Conservation (phyloP, 768 basidiomycete species). For the Pulveroboletus sp. region DNA sequence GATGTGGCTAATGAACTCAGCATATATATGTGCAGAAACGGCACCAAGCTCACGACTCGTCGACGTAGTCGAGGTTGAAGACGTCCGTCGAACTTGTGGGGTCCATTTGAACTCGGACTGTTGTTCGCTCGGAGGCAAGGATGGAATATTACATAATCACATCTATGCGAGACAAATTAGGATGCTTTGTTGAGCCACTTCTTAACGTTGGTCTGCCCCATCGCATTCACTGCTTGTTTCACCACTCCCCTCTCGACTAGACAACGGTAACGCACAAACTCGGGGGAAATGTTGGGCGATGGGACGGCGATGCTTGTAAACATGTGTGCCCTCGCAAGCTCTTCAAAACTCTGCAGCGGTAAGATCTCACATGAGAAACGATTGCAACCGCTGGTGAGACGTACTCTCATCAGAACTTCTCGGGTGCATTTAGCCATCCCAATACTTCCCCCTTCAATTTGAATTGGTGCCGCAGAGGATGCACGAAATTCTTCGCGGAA, state of each 20-base stretch:
- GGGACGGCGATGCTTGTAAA: conserved; percentile 50
- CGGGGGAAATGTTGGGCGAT: conserved; percentile 49
- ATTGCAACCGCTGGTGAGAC: conserved; percentile 24
- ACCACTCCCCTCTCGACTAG: conserved; percentile 59
- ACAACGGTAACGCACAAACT: conserved; percentile 75
- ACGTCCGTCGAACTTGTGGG: conserved; percentile 8
- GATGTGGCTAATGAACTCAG: conserved; percentile 47
- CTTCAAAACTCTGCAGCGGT: conserved; percentile 66
- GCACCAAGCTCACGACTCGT: conserved; percentile 57
- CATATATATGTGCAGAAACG: not conserved
- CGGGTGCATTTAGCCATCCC: conserved; percentile 68
- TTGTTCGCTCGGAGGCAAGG: not conserved
- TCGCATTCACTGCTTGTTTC: conserved; percentile 58
- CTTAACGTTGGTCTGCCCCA: conserved; percentile 65
- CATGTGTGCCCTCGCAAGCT: conserved; percentile 50
- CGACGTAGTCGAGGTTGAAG: conserved; percentile 55
- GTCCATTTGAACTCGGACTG: conserved; percentile 5
- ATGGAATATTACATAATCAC: conserved; percentile 21
- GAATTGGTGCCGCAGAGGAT: conserved; percentile 69
- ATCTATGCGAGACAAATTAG: conserved; percentile 1
- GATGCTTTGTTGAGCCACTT: conserved; percentile 69
- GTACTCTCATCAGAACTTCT: conserved; percentile 60
- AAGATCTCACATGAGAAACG: conserved; percentile 1
- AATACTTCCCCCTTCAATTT: conserved; percentile 67
- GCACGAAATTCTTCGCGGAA: conserved; percentile 73